These are phyloP conservation scores for Saturnispora diversa DNA, from an alignment of 805 yeast species.

Conservation along the genomic window DNA sequence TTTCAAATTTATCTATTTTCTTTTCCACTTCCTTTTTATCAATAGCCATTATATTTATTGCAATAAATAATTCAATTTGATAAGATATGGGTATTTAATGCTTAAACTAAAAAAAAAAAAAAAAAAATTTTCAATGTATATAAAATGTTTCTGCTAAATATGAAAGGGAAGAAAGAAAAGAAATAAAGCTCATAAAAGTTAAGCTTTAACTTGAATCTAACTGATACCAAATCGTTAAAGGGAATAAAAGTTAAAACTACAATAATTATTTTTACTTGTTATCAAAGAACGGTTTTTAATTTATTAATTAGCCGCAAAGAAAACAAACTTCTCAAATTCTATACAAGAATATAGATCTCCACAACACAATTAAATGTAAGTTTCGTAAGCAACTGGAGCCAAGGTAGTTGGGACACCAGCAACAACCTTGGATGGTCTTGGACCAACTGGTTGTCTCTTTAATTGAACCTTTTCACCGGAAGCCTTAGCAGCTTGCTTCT, in stretches of 20 bases:
- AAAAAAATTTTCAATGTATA: slow-evolving; percentile 9
- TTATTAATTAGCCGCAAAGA: slow-evolving; percentile 8
- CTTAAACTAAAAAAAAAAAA: too few relatives aligned
- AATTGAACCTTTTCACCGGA: slow-evolving; percentile 84
- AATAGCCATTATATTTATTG: slow-evolving; percentile 4
- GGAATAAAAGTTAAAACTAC: too few relatives aligned
- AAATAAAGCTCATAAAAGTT: too few relatives aligned
- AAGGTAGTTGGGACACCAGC: slow-evolving; percentile 90
- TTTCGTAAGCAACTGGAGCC: slow-evolving; percentile 99
- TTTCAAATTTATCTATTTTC: slow-evolving; percentile 19
- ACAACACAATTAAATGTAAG: slow-evolving; percentile 65
- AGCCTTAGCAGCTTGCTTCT: slow-evolving; percentile 89
- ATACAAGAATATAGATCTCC: slow-evolving; percentile 7
- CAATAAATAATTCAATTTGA: background rate
- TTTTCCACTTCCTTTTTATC: slow-evolving; percentile 7
- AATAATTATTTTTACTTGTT: too few relatives aligned
- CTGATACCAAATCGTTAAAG: too few relatives aligned
- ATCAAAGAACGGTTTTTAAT: background rate
- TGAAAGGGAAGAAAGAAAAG: too few relatives aligned
- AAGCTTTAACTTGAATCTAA: too few relatives aligned
- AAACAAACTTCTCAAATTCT: slow-evolving; percentile 5
- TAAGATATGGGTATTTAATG: background rate
- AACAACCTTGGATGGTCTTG: slow-evolving; percentile 88
- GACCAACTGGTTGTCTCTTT: slow-evolving; percentile 98
- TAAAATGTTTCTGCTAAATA: too few relatives aligned